Evolutionary conservation across 306 rosid species (phyloP).

Genomic region (Myrica gale): DNA sequence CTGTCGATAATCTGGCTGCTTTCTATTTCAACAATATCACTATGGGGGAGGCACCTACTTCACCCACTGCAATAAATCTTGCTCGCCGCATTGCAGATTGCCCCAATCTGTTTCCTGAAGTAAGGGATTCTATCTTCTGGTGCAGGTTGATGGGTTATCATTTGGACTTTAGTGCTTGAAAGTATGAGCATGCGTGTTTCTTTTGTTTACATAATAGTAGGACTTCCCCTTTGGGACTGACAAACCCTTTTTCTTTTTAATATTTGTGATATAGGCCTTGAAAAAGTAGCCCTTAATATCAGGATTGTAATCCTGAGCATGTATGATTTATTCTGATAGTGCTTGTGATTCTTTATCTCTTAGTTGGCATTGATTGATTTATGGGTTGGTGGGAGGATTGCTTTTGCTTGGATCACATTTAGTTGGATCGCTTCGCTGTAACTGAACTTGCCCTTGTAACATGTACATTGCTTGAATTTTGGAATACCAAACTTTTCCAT

Average conservation of each 20-base stretch:
- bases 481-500: neutral
- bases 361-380: neutral
- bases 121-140: slow-evolving; percentile 32
- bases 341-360: neutral
- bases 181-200: neutral
- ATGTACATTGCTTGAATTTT: too few species aligned
- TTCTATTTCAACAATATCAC: slow-evolving; percentile 90
- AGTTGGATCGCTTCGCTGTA: too few species aligned
- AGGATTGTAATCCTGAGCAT: too few species aligned
- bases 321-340: neutral
- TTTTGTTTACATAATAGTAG: neutral
- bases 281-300: too few species aligned
- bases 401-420: too few species aligned
- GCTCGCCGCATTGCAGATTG: slow-evolving; percentile 81
- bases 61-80: slow-evolving; percentile 76
- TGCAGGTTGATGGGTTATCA: neutral
- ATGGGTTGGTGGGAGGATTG: too few species aligned
- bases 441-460: too few species aligned
- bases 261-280: too few species aligned
- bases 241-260: too few species aligned
- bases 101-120: slow-evolving; percentile 94
- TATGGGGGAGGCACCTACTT: slow-evolving; percentile 89
- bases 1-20: slow-evolving; percentile 94
- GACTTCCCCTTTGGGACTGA: neutral
- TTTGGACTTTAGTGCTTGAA: neutral